These are phyloP conservation scores for Lecanicillium sp. DNA, from an alignment of 2,329 filamentous ascomycete species.

Conservation along the genomic window DNA sequence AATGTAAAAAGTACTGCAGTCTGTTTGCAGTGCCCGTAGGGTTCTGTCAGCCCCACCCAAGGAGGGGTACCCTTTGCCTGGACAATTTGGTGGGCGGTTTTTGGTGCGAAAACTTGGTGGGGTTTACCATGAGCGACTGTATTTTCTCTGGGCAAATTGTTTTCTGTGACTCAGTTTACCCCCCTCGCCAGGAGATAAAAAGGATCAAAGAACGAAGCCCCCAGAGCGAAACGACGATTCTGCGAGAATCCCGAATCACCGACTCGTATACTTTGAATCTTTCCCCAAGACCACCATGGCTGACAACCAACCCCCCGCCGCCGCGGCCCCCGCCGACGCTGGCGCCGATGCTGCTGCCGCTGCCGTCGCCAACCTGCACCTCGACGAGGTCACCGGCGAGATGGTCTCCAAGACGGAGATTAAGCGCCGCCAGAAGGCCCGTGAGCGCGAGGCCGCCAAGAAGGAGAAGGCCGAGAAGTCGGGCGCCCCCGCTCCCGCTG, in stretches of 20 bases:
- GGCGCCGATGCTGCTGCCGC: constrained; percentile 48
- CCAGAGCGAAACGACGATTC: no score
- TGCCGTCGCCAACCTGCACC: constrained; percentile 64
- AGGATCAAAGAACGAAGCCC: no score
- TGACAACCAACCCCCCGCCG: constrained; percentile 25
- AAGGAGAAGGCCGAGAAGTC: constrained; percentile 74
- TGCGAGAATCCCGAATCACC: no score
- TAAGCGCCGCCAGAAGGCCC: constrained; percentile 93
- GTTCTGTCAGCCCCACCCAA: no score
- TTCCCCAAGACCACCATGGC: no score
- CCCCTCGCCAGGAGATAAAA: constrained; percentile 3
- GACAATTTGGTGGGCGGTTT: constrained; percentile 3
- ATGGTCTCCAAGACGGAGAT: constrained; percentile 76
- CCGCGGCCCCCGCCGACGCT: constrained; percentile 25
- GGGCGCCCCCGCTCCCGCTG: constrained; percentile 58
- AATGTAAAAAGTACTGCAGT: no score
- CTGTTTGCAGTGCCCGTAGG: no score
- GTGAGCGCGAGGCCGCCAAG: constrained; percentile 84
- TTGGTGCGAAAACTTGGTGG: constrained; percentile 4
- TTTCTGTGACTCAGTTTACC: constrained; percentile 12
- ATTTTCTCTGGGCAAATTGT: constrained; percentile 10
- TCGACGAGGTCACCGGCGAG: constrained; percentile 93
- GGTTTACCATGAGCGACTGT: no score
- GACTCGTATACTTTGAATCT: no score
- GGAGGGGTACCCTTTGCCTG: no score